A percentile compares a stretch with the other conserved stretches of the same genome.
phyloP scores from a whole-genome alignment of 768 basidiomycete species.

The Pilatotrama ljubarskyi region DNA sequence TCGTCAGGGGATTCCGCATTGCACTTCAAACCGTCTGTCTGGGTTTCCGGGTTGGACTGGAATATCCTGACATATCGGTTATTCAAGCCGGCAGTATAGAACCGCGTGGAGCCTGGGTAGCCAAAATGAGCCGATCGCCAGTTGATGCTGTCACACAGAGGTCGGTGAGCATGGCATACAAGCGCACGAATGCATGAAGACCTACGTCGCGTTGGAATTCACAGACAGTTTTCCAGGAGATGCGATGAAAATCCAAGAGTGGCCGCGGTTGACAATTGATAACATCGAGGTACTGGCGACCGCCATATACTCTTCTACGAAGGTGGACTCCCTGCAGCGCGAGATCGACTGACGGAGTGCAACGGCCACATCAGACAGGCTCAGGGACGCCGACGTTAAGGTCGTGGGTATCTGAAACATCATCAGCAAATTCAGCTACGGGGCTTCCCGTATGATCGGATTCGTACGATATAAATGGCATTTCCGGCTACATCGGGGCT shows the following conservation, averaged over 20 bases:
- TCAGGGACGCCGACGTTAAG: not conserved
- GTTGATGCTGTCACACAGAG: constrained; percentile 4
- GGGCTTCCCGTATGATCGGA: too few relatives aligned
- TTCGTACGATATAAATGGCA: constrained; percentile 18
- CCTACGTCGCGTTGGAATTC: constrained; percentile 20
- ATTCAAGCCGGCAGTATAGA: constrained; percentile 8
- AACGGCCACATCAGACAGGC: not conserved
- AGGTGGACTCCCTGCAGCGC: not conserved
- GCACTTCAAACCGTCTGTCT: too few relatives aligned
- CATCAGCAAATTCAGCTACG: not conserved
- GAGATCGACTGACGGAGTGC: constrained; percentile 11
- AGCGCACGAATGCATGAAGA: not conserved
- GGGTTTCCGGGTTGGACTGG: constrained; percentile 6
- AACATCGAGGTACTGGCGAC: constrained; percentile 19
- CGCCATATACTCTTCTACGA: constrained; percentile 16
- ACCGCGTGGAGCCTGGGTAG: not conserved
- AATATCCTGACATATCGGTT: constrained; percentile 17
- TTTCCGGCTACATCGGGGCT: constrained; percentile 16
- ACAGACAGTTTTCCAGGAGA: constrained; percentile 11
- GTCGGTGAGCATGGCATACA: not conserved
- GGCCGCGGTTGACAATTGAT: constrained; percentile 6
- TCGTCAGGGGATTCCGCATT: not conserved
- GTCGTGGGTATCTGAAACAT: not conserved
- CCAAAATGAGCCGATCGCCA: constrained; percentile 21
- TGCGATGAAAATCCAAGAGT: constrained; percentile 6